Evolutionary conservation across 805 yeast species (phyloP).

Genomic region (Myxozyma neotropica): DNA sequence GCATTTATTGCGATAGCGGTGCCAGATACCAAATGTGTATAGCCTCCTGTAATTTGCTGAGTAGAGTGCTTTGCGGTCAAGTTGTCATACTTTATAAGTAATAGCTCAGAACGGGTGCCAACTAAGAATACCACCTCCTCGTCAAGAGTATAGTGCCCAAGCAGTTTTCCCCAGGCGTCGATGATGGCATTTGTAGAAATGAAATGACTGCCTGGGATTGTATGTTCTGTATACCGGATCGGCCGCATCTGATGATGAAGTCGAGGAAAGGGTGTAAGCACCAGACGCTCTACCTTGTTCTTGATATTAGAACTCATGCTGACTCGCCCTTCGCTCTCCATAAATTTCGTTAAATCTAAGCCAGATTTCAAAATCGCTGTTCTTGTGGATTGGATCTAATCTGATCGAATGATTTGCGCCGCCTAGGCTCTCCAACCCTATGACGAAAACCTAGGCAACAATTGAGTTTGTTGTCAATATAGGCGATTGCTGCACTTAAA

Average conservation of each 20-base stretch:
- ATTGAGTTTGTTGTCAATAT: too few species aligned
- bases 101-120: not conserved
- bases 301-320: too few species aligned
- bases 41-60: not conserved
- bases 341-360: too few species aligned
- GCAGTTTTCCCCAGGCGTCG: constrained; percentile 10
- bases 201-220: not conserved
- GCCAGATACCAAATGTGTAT: not conserved
- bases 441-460: too few species aligned
- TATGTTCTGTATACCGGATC: not conserved
- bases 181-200: not conserved
- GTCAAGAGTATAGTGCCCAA: constrained; percentile 7
- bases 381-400: too few species aligned
- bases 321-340: too few species aligned
- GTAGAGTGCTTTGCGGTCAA: not conserved
- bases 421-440: too few species aligned
- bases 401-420: too few species aligned
- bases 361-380: too few species aligned
- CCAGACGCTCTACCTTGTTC: too few species aligned
- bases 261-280: constrained; percentile 1
- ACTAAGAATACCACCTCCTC: not conserved
- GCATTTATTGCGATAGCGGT: not conserved
- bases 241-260: not conserved
- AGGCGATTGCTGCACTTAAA: too few species aligned
- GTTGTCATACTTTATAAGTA: not conserved